Evolutionary conservation across 129 eudicot species (phyloP).

Genomic region (Flaveria linearis): DNA sequence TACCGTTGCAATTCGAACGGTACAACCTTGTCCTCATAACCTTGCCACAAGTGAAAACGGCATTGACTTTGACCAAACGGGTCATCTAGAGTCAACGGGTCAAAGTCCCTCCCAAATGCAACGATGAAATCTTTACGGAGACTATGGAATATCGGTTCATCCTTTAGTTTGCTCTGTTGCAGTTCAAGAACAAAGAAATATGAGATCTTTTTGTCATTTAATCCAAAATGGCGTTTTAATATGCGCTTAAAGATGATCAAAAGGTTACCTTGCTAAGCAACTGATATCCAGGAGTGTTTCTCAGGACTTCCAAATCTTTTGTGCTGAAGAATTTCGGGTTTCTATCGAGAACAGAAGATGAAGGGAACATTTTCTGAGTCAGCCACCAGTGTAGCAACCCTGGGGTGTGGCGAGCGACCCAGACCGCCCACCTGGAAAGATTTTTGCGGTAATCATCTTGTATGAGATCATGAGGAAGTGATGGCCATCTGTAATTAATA

Average conservation of each 20-base stretch:
- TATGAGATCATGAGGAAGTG: constrained; percentile 66
- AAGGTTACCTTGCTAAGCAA: constrained; percentile 73
- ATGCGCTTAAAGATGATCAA: not conserved
- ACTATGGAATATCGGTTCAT: constrained; percentile 61
- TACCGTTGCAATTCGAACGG: constrained; percentile 72
- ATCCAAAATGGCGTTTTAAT: not conserved
- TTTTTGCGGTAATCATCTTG: constrained; percentile 76
- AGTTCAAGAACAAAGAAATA: constrained; percentile 26
- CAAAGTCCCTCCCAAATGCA: constrained; percentile 95
- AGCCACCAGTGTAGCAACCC: constrained; percentile 93
- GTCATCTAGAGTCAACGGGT: constrained; percentile 62
- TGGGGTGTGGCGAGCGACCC: constrained; percentile 60
- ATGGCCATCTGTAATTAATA: constrained; percentile 82
- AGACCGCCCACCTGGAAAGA: constrained; percentile 50
- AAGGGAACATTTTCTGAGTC: constrained; percentile 82
- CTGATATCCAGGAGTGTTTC: constrained; percentile 91
- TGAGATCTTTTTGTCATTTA: not conserved
- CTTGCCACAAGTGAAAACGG: constrained; percentile 77
- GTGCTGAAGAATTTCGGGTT: constrained; percentile 72
- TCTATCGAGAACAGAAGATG: constrained; percentile 77
- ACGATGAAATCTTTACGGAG: constrained; percentile 68
- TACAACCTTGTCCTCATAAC: constrained; percentile 83
- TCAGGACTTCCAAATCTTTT: constrained; percentile 75
- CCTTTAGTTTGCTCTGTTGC: constrained; percentile 61
- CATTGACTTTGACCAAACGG: constrained; percentile 56